Conservation (phyloP, 139 green algal species). For the Chlorella sp. region DNA sequence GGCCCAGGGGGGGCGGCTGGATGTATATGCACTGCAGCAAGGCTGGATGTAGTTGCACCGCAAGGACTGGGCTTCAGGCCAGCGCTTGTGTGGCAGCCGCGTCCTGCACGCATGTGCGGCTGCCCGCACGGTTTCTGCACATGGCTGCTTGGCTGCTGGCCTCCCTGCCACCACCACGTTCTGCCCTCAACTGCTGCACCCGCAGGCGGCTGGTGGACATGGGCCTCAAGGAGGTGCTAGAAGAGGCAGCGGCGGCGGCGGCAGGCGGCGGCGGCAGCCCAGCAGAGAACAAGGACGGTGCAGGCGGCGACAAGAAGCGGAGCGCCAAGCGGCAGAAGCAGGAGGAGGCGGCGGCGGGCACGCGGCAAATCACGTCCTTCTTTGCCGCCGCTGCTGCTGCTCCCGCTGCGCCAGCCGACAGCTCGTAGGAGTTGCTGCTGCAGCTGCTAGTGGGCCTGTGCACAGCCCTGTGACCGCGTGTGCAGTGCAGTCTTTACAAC, state of each 20-base stretch:
- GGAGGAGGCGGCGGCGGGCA: constrained; percentile 5
- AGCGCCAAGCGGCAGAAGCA: constrained; percentile 12
- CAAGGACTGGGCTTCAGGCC: not conserved
- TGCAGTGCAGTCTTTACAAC: constrained; percentile 9
- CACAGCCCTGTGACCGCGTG: not conserved
- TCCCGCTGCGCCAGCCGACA: not conserved
- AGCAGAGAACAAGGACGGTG: not conserved
- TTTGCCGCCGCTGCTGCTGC: not conserved
- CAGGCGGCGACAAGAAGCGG: not conserved
- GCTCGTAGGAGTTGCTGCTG: no score
- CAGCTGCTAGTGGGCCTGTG: no score
- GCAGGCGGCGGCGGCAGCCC: not conserved
- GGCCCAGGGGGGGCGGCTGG: not conserved
- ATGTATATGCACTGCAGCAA: no score
- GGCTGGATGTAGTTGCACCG: not conserved
- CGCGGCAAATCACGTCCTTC: constrained; percentile 21
- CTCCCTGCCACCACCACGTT: not conserved
- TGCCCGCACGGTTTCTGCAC: not conserved
- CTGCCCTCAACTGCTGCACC: not conserved
- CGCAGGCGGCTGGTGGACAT: constrained; percentile 13
- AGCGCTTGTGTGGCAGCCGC: not conserved
- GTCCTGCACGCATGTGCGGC: not conserved
- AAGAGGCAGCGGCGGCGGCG: not conserved
- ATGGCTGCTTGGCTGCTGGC: not conserved
- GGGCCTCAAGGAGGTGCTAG: constrained; percentile 12